Conservation (phyloP, 148 eudicot genomes). For the Heliosperma pusillum region DNA sequence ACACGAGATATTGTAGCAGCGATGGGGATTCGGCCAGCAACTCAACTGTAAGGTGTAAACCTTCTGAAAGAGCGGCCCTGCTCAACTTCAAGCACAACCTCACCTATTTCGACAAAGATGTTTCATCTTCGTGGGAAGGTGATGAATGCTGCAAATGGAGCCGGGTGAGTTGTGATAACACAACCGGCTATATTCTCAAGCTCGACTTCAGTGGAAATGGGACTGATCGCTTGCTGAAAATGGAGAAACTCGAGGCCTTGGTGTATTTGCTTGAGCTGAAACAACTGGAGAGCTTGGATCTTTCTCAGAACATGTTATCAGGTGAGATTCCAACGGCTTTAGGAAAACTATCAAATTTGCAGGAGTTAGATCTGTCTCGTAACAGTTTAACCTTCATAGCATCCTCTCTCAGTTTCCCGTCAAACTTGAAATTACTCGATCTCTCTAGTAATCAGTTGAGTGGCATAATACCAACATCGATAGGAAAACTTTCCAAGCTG, state of each 20-base stretch:
- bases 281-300: slow-evolving; percentile 5
- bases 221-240: background rate
- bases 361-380: background rate
- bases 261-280: background rate
- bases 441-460: background rate
- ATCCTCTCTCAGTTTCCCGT: no score
- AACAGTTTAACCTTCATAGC: no score
- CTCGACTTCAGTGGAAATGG: background rate
- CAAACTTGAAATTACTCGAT: no score
- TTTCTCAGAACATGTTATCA: background rate
- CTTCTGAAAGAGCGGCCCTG: no score
- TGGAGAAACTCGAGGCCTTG: slow-evolving; percentile 1
- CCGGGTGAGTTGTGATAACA: slow-evolving; percentile 7
- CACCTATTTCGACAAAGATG: no score
- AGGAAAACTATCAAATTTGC: slow-evolving; percentile 1
- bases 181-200: background rate
- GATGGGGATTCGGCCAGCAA: no score
- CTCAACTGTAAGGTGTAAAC: no score
- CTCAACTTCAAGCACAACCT: no score
- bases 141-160: slow-evolving; percentile 16
- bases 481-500: slow-evolving; percentile 9
- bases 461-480: background rate
- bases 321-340: background rate
- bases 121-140: background rate
- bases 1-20: no score